Evolutionary conservation across 1,284 basidiomycete genomes (phyloP).

Genomic region (Cryptococcus sp.): DNA sequence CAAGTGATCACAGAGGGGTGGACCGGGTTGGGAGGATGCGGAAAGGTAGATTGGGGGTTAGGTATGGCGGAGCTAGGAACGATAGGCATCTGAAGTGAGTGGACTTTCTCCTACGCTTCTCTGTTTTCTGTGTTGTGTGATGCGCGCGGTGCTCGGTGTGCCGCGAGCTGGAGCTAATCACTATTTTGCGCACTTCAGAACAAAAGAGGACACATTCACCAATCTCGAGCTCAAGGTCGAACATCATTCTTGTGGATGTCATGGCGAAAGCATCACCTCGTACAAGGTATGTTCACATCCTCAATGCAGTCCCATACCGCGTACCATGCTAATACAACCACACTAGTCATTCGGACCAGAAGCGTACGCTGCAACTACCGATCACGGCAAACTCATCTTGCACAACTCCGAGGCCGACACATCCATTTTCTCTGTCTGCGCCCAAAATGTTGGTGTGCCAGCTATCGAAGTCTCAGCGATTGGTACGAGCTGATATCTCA

Average conservation of each 20-base stretch:
- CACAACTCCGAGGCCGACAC: slow-evolving; percentile 22
- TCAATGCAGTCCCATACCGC: too few species aligned
- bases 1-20: background rate
- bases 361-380: slow-evolving; percentile 37
- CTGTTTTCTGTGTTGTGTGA: too few species aligned
- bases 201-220: slow-evolving; percentile 8
- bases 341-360: slow-evolving; percentile 20
- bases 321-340: background rate
- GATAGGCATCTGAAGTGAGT: too few species aligned
- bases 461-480: background rate
- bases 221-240: slow-evolving; percentile 11
- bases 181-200: background rate
- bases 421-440: slow-evolving; percentile 29
- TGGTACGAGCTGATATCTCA: too few species aligned
- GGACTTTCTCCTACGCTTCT: too few species aligned
- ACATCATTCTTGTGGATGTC: slow-evolving; percentile 30
- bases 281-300: slow-evolving; percentile 24
- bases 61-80: background rate
- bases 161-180: too few species aligned
- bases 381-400: slow-evolving; percentile 42
- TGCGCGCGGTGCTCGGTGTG: too few species aligned
- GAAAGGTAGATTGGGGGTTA: slow-evolving; percentile 1
- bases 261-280: slow-evolving; percentile 34
- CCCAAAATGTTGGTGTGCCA: slow-evolving; percentile 25
- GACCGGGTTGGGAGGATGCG: background rate